Percentiles rank a stretch among this genome's conserved stretches.
phyloP scores from a whole-genome alignment of 345 rosid genomes.

The Rhodomyrtus tomentosa region DNA sequence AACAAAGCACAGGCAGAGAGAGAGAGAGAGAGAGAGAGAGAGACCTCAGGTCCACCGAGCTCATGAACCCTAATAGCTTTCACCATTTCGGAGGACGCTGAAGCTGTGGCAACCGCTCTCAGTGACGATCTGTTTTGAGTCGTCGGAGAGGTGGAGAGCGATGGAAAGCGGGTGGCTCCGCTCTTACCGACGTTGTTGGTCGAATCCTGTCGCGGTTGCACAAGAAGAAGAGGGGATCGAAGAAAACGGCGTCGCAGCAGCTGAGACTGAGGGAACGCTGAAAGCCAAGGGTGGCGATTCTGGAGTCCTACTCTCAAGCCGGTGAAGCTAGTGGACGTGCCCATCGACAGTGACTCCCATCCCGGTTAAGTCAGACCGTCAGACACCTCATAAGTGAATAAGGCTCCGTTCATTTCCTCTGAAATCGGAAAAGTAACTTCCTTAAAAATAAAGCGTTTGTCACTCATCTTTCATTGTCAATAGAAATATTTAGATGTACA shows the following conservation, averaged over 20 bases:
- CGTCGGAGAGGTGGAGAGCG: neutral
- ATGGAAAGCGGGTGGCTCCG: neutral
- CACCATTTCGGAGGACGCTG: conserved; percentile 41
- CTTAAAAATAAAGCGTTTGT: neutral
- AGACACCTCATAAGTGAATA: neutral
- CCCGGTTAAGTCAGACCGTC: neutral
- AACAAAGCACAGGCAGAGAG: neutral
- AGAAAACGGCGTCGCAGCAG: neutral
- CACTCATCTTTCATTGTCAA: neutral
- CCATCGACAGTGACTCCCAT: neutral
- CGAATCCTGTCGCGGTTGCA: neutral
- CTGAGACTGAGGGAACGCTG: neutral
- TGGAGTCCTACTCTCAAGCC: neutral
- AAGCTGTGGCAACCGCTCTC: neutral
- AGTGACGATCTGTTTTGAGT: neutral
- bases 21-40: neutral
- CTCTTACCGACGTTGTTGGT: neutral
- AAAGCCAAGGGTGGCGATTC: neutral
- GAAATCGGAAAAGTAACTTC: neutral
- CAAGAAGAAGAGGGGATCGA: neutral
- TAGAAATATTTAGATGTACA: no score
- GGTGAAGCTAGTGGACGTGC: neutral
- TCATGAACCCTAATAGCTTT: conserved; percentile 81
- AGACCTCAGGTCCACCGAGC: conserved; percentile 85
- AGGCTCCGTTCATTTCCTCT: neutral